Percentiles rank a stretch among this genome's conserved stretches.
These are phyloP conservation scores for Cyberlindnera xishuangbannaensis DNA, from an alignment of 805 yeast genomes.

Conservation along the genomic window DNA sequence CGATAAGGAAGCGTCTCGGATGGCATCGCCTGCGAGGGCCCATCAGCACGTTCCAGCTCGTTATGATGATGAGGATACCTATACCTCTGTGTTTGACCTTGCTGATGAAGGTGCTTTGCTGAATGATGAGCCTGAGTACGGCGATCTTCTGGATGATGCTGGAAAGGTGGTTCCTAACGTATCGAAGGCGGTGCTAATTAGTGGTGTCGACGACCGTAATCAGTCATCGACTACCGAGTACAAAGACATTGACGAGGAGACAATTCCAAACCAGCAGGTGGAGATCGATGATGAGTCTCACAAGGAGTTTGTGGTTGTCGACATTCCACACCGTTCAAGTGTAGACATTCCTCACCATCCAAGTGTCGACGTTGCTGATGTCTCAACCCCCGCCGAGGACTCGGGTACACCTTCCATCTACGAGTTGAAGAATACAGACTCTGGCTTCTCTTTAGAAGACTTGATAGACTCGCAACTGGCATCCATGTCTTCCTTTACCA, in stretches of 20 bases:
- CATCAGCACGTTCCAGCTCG: conserved; percentile 1
- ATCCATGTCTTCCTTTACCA: conserved; percentile 21
- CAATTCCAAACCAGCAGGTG: conserved; percentile 4
- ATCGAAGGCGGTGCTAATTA: conserved; percentile 10
- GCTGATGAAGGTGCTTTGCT: conserved; percentile 46
- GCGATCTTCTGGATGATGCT: conserved; percentile 42
- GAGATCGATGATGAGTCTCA: conserved; percentile 15
- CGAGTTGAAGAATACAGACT: conserved; percentile 16
- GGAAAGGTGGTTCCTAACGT: conserved; percentile 40
- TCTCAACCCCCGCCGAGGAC: conserved; percentile 5
- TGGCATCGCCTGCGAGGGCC: conserved; percentile 16
- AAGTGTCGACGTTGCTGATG: conserved; percentile 10
- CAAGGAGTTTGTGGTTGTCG: conserved; percentile 22
- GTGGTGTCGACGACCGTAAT: conserved; percentile 9
- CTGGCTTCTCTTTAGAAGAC: conserved; percentile 23
- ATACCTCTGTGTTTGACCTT: conserved; percentile 30
- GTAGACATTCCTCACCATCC: conserved; percentile 17
- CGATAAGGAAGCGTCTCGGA: conserved; percentile 4
- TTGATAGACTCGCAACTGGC: conserved; percentile 27
- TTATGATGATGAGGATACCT: conserved; percentile 11
- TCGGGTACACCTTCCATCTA: conserved; percentile 13
- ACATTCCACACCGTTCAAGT: conserved; percentile 14
- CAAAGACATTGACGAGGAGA: conserved; percentile 4
- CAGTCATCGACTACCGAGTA: conserved; percentile 3
- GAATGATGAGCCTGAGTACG: conserved; percentile 51